Percentiles rank a stretch among this genome's conserved stretches.
Conservation (phyloP, 176 grass and related monocot species). For the Stipa capillata region DNA sequence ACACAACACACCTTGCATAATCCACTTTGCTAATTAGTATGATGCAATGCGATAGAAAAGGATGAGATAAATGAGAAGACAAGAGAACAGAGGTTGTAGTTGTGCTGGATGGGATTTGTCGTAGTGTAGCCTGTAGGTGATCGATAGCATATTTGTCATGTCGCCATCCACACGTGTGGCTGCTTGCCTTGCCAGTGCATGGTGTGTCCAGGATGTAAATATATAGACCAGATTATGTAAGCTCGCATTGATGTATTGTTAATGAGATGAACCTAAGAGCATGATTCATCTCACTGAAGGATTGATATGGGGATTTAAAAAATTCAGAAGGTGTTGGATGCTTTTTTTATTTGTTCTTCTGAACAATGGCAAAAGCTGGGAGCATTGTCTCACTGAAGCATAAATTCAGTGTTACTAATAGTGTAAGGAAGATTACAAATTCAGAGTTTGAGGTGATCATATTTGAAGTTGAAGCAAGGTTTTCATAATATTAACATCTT, state of each 20-base stretch:
- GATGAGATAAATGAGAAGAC: not conserved
- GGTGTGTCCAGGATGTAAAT: not conserved
- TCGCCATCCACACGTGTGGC: constrained; percentile 12
- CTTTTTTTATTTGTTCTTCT: not conserved
- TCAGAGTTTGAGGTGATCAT: not conserved
- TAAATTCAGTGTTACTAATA: not conserved
- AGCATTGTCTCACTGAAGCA: not conserved
- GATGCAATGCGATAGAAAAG: not conserved
- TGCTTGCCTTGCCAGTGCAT: constrained; percentile 1
- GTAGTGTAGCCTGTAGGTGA: not conserved
- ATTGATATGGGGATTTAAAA: not conserved
- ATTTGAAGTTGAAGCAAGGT: not conserved
- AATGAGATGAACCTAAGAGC: not conserved
- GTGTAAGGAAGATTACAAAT: not conserved
- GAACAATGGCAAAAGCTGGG: not conserved
- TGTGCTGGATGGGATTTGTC: not conserved
- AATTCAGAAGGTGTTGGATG: not conserved
- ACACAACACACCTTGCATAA: not conserved
- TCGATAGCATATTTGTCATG: not conserved
- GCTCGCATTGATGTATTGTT: not conserved
- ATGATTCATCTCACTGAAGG: not conserved
- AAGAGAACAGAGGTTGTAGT: not conserved
- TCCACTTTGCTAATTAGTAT: not conserved
- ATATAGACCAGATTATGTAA: not conserved
- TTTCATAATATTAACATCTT: too few relatives aligned